Evolutionary conservation across 306 rosid genomes (phyloP).

Genomic region (Gleditsia sinensis): DNA sequence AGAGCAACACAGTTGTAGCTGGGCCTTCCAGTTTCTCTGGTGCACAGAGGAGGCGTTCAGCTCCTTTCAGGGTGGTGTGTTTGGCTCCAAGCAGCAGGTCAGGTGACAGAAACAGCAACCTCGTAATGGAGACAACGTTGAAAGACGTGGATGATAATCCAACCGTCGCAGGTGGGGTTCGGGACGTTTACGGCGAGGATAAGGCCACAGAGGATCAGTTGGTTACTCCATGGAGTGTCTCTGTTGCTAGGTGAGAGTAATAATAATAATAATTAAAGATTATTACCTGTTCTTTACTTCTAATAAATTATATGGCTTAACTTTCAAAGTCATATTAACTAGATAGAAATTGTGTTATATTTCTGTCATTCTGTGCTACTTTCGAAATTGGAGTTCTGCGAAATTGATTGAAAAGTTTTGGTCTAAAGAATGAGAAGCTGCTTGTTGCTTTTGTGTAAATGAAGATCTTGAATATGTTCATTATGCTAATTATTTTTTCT

Average conservation of each 20-base stretch:
- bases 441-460: not conserved
- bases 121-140: constrained; percentile 62
- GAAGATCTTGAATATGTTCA: constrained; percentile 23
- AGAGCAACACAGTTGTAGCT: constrained; percentile 64
- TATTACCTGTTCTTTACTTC: not conserved
- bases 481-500: not conserved
- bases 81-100: constrained; percentile 53
- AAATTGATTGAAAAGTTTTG: constrained; percentile 12
- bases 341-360: no score
- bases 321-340: no score
- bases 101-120: constrained; percentile 64
- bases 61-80: constrained; percentile 61
- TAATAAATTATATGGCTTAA: no score
- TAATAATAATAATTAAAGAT: not conserved
- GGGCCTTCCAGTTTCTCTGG: constrained; percentile 43
- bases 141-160: constrained; percentile 52
- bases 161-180: constrained; percentile 65
- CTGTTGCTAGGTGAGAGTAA: constrained; percentile 80
- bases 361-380: no score
- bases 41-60: constrained; percentile 46
- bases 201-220: constrained; percentile 79
- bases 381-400: not conserved
- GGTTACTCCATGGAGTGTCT: constrained; percentile 89
- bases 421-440: not conserved
- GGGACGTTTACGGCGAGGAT: constrained; percentile 82